Evolutionary conservation across 768 basidiomycete genomes (phyloP).

Genomic region (Termitomyces sp.): DNA sequence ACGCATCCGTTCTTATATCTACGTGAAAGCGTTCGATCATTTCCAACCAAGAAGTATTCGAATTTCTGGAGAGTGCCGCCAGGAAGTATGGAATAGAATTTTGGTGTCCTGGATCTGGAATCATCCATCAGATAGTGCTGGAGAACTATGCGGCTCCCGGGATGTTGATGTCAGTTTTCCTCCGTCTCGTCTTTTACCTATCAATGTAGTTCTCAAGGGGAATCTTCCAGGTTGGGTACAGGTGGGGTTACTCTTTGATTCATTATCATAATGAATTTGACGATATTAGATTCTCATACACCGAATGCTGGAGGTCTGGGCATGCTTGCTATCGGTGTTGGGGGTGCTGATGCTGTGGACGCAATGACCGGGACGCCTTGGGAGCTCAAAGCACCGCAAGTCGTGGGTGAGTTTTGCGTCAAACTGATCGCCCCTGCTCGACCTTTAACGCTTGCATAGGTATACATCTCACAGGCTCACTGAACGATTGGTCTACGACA

Average conservation of each 20-base stretch:
- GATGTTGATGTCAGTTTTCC: slow-evolving; percentile 68
- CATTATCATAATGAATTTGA: neutral
- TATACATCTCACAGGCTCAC: slow-evolving; percentile 79
- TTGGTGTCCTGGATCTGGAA: slow-evolving; percentile 94
- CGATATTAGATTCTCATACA: slow-evolving; percentile 79
- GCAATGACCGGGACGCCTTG: slow-evolving; percentile 98
- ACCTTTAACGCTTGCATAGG: slow-evolving; percentile 39
- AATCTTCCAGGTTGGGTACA: slow-evolving; percentile 63
- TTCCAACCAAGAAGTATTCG: slow-evolving; percentile 93
- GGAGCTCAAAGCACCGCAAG: slow-evolving; percentile 90
- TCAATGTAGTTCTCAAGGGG: slow-evolving; percentile 6
- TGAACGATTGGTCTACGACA: slow-evolving; percentile 89
- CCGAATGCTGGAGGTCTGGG: slow-evolving; percentile 98
- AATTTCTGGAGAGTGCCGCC: slow-evolving; percentile 91
- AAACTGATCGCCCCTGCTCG: neutral
- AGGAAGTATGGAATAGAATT: slow-evolving; percentile 95
- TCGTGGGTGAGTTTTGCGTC: slow-evolving; percentile 52
- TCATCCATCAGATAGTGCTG: slow-evolving; percentile 96
- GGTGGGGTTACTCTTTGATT: slow-evolving; percentile 32
- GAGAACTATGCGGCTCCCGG: slow-evolving; percentile 97
- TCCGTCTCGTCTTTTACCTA: neutral
- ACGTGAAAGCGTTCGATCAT: slow-evolving; percentile 65
- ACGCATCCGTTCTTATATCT: neutral
- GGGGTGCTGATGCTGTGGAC: slow-evolving; percentile 97
- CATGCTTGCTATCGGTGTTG: slow-evolving; percentile 96